A percentile compares a stretch with the other conserved stretches of the same genome.
These are phyloP conservation scores for Plantago major DNA, from an alignment of 257 asterid species.

Conservation along the genomic window DNA sequence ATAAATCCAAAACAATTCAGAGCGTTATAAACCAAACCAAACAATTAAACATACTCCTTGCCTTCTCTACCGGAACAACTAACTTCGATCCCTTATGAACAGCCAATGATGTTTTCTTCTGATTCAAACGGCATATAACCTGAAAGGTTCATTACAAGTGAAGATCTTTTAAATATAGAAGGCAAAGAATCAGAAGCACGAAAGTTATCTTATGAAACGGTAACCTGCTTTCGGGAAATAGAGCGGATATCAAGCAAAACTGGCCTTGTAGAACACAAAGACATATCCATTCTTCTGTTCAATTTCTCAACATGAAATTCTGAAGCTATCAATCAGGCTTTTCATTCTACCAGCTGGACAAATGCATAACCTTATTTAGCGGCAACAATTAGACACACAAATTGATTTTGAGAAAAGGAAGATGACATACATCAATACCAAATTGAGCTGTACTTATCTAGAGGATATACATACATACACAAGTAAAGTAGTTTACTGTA, in stretches of 20 bases:
- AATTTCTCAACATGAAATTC: neutral
- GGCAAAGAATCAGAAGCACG: neutral
- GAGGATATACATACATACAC: no score
- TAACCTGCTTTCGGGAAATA: conserved; percentile 14
- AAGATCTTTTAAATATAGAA: neutral
- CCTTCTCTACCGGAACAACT: conserved; percentile 30
- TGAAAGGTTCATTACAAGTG: conserved; percentile 7
- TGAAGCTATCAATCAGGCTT: neutral
- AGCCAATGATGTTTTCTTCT: neutral
- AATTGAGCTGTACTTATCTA: no score
- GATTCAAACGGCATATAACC: conserved; percentile 15
- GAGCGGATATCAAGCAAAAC: conserved; percentile 7
- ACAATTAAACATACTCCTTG: conserved; percentile 12
- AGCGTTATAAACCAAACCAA: neutral
- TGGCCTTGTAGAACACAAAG: conserved; percentile 4
- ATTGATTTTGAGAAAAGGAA: no score
- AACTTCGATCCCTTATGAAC: conserved; percentile 20
- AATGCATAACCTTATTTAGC: no score
- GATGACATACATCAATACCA: no score
- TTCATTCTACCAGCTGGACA: no score
- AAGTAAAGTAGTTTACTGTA: no score
- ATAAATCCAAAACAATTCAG: conserved; percentile 6
- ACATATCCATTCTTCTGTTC: neutral
- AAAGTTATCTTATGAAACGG: no score
- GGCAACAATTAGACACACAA: no score